Conservation (phyloP, 371 early-diverging fungal genomes). For the Mucor ambiguus region DNA sequence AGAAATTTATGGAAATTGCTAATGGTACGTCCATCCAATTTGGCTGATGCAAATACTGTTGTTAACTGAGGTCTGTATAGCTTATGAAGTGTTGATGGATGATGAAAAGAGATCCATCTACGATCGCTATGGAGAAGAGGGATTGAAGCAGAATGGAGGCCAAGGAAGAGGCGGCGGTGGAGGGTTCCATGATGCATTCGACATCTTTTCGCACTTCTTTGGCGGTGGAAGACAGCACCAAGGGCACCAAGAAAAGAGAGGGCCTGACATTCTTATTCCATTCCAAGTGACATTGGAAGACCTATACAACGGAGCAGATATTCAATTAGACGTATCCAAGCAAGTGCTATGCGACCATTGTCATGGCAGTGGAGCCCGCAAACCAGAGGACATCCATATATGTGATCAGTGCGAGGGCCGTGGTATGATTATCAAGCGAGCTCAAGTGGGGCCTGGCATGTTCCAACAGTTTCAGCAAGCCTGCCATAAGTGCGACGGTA, state of each 20-base stretch:
- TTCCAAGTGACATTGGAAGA: conserved; percentile 88
- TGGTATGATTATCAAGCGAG: conserved; percentile 82
- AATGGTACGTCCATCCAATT: conserved; percentile 57
- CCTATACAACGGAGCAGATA: conserved; percentile 78
- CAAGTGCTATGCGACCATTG: conserved; percentile 94
- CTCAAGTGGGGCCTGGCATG: conserved; percentile 91
- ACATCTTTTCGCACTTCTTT: conserved; percentile 92
- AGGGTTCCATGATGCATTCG: conserved; percentile 89
- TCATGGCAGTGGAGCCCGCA: conserved; percentile 90
- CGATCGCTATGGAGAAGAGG: conserved; percentile 87
- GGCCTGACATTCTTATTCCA: conserved; percentile 76
- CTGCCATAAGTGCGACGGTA: conserved; percentile 90
- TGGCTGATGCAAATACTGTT: not conserved
- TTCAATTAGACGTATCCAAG: conserved; percentile 91
- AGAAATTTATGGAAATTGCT: conserved; percentile 91
- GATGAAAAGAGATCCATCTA: conserved; percentile 75
- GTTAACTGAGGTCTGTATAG: conserved; percentile 30
- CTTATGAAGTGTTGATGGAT: conserved; percentile 95
- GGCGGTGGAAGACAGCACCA: conserved; percentile 52
- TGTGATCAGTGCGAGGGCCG: conserved; percentile 82
- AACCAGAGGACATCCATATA: conserved; percentile 79
- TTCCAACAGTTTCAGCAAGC: conserved; percentile 91
- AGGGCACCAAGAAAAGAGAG: conserved; percentile 69
- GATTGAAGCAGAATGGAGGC: conserved; percentile 80
- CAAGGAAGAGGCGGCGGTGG: conserved; percentile 57